A percentile compares a stretch with the other conserved stretches of the same genome.
Conservation (phyloP, 1,284 basidiomycete species). For the Afroboletus lepidellus region DNA sequence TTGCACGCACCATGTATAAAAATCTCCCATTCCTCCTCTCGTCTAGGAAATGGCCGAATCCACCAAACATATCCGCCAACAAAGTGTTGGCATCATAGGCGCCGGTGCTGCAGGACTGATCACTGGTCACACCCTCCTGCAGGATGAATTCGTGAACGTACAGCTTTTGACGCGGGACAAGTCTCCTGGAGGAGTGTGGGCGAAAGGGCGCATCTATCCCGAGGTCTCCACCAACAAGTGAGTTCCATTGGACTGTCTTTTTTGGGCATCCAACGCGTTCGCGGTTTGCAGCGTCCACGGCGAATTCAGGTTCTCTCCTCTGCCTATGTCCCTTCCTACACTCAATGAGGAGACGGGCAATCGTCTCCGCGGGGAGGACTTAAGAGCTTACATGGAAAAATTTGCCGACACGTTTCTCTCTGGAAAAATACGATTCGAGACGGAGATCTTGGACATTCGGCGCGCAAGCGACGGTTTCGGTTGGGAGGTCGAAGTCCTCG, state of each 20-base stretch:
- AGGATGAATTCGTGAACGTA: conserved; percentile 54
- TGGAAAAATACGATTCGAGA: conserved; percentile 44
- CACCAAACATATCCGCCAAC: conserved; percentile 8
- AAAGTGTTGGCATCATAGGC: conserved; percentile 50
- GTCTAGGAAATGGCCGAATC: not conserved
- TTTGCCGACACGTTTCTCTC: conserved; percentile 48
- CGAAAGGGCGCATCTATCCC: conserved; percentile 49
- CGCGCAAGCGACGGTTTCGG: conserved; percentile 30
- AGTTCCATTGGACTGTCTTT: conserved; percentile 11
- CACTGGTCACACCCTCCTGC: conserved; percentile 51
- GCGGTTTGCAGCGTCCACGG: conserved; percentile 51
- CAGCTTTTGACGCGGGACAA: conserved; percentile 51
- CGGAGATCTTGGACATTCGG: conserved; percentile 42
- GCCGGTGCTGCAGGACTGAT: conserved; percentile 58
- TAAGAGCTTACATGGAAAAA: conserved; percentile 50
- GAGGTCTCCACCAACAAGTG: conserved; percentile 57
- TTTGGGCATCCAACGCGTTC: not conserved
- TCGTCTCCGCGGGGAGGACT: conserved; percentile 50
- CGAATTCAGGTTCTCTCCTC: conserved; percentile 52
- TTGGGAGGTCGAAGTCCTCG: conserved; percentile 44
- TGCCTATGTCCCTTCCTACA: conserved; percentile 46
- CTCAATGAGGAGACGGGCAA: conserved; percentile 37
- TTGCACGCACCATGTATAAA: not conserved
- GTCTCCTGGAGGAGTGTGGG: conserved; percentile 55
- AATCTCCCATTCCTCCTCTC: not conserved